Percentiles rank a stretch among this genome's conserved stretches.
Evolutionary conservation across 2,329 filamentous ascomycete genomes (phyloP).

Genomic region (Hypoxylon sp.): DNA sequence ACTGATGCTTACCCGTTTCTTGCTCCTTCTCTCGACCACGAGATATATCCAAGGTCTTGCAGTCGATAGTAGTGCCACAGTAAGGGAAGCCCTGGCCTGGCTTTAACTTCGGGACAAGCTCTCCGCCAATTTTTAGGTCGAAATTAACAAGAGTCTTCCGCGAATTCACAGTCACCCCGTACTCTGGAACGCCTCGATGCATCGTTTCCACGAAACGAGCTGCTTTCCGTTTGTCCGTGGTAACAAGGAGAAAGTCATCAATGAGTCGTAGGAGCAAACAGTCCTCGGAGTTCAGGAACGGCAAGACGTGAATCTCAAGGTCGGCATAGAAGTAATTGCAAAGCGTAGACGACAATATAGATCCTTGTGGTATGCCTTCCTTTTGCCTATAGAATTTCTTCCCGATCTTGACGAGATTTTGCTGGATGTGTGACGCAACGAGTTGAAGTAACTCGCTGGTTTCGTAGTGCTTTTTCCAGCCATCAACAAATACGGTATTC

Average conservation of each 20-base stretch:
- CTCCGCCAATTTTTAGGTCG: conserved; percentile 70
- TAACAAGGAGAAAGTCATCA: conserved; percentile 94
- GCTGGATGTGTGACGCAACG: conserved; percentile 82
- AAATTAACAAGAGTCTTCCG: conserved; percentile 91
- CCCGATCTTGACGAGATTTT: conserved; percentile 89
- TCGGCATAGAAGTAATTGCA: conserved; percentile 98
- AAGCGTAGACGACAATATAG: conserved; percentile 85
- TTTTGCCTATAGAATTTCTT: conserved; percentile 91
- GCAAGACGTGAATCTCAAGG: conserved; percentile 78
- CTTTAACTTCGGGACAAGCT: conserved; percentile 65
- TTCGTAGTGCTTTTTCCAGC: conserved; percentile 70
- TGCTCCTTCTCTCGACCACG: conserved; percentile 72
- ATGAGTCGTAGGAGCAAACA: conserved; percentile 85
- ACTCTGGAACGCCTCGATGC: conserved; percentile 82
- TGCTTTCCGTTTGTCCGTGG: conserved; percentile 76
- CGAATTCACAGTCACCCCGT: conserved; percentile 83
- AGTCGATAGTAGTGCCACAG: conserved; percentile 86
- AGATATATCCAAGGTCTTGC: conserved; percentile 78
- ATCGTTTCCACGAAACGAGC: conserved; percentile 82
- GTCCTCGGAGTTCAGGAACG: conserved; percentile 72
- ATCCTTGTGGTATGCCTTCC: conserved; percentile 92
- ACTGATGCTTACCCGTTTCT: conserved; percentile 63
- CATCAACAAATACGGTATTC: conserved; percentile 84
- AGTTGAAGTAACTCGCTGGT: conserved; percentile 76
- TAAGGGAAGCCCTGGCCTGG: conserved; percentile 79